These are phyloP conservation scores for Stagonosporopsis tanaceti DNA, from an alignment of 2,329 filamentous ascomycete species.

Conservation along the genomic window DNA sequence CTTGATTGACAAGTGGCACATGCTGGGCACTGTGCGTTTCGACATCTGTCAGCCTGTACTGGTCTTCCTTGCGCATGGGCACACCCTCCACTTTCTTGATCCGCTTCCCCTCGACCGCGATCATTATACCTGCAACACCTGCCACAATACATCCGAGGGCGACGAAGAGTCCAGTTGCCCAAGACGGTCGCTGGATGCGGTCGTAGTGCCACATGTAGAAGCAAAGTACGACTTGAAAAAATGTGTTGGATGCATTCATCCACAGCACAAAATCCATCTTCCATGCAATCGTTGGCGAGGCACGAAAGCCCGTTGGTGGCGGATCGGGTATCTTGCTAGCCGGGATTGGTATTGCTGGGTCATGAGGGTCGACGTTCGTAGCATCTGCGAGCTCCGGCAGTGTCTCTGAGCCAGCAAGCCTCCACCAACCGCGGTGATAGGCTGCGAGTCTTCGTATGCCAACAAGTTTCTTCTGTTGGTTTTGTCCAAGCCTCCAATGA, in stretches of 20 bases:
- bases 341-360: conserved; percentile 68
- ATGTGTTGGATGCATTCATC: conserved; percentile 80
- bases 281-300: conserved; percentile 72
- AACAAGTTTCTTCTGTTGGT: conserved; percentile 53
- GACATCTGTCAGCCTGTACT: conserved; percentile 28
- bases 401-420: conserved; percentile 69
- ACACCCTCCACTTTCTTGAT: conserved; percentile 51
- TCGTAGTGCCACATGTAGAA: conserved; percentile 86
- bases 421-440: conserved; percentile 78
- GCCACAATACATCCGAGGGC: conserved; percentile 75
- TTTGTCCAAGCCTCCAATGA: conserved; percentile 60
- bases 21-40: conserved; percentile 32
- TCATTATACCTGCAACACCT: conserved; percentile 72
- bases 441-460: conserved; percentile 75
- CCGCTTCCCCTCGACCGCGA: conserved; percentile 71
- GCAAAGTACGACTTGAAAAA: conserved; percentile 76
- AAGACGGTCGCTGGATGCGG: conserved; percentile 75
- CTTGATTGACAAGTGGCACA: conserved; percentile 24
- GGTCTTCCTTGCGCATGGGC: conserved; percentile 39
- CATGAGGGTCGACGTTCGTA: conserved; percentile 43
- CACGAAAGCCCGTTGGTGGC: conserved; percentile 75
- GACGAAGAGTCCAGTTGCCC: conserved; percentile 82
- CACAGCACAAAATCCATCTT: conserved; percentile 82
- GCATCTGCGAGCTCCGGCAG: conserved; percentile 51
- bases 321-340: conserved; percentile 67